A percentile compares a stretch with the other conserved stretches of the same genome.
These are phyloP conservation scores for Lentinus polychrous DNA, from an alignment of 1,284 basidiomycete species.

Conservation along the genomic window DNA sequence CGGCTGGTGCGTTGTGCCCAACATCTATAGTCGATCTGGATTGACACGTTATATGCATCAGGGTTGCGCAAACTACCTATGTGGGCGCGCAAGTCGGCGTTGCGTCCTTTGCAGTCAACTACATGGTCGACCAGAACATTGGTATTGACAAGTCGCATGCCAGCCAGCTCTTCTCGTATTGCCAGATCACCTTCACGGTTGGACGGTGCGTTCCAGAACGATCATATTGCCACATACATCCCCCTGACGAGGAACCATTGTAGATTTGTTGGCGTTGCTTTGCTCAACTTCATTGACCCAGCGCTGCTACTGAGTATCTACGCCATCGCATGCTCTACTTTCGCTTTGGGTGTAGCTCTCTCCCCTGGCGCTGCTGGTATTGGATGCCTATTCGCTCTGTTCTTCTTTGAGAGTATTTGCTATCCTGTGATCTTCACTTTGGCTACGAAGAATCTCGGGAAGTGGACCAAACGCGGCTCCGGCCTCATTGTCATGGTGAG, in stretches of 20 bases:
- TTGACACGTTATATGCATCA: conserved; percentile 1
- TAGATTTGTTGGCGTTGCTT: conserved; percentile 56
- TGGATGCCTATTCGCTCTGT: conserved; percentile 58
- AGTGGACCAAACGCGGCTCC: conserved; percentile 64
- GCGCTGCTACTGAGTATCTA: conserved; percentile 56
- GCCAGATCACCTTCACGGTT: conserved; percentile 67
- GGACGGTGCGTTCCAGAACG: conserved; percentile 37
- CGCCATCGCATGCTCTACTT: conserved; percentile 43
- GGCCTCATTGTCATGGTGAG: conserved; percentile 60
- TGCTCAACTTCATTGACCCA: conserved; percentile 60
- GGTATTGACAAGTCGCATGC: conserved; percentile 47
- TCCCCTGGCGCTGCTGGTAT: conserved; percentile 50
- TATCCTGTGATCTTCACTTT: conserved; percentile 70
- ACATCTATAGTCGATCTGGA: neutral
- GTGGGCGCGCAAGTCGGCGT: conserved; percentile 73
- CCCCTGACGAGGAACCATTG: neutral
- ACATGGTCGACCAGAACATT: conserved; percentile 54
- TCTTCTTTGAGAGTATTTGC: conserved; percentile 76
- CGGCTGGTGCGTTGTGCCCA: conserved; percentile 37
- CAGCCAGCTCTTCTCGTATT: conserved; percentile 64
- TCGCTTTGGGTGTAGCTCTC: conserved; percentile 48
- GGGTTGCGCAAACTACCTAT: conserved; percentile 66
- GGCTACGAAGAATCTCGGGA: conserved; percentile 63
- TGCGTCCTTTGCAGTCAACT: conserved; percentile 70
- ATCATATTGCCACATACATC: neutral